Base-by-base conservation (phyloP, 495 filamentous ascomycete genomes). In the Thermochaetoides thermophila region DNA sequence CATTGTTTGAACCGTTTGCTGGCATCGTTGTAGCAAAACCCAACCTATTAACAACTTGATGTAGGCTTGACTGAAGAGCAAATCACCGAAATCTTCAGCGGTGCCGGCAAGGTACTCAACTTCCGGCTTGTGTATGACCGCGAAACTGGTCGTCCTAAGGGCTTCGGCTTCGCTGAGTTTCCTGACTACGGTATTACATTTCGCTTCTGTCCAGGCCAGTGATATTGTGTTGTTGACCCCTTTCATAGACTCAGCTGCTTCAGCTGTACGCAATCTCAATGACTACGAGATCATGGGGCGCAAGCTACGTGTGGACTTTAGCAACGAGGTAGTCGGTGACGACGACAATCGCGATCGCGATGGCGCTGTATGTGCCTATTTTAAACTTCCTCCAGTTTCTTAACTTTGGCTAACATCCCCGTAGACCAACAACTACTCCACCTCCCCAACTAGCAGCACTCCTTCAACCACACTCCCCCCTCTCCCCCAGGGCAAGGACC, bases 111-210 rank as follows among this genome's bases (percentile, higher is more conserved):
- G 34, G 87, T 95, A 1, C 58, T 87, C n/a, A 84, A 78, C 47
- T 96, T 97, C 55, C 76, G 89, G 20, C 65, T 97, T 10, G 85
- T 96, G 44, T 89, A 93, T 61, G 92, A 97, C 58, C 78, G 80
- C 7, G 87, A 96, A 43, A 96, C 86, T 0, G 89, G 91, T 3
- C 74, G 81, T 27, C 89, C 89, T 0, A 96, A 95, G 54, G 89
- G 89, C 9, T 97, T 92, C 49, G 89, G 89, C 15, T 97, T 97
- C 46, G 82, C 84, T 25, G 87, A 96, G 45, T 97, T 85, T 48
- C 72, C 78, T 17, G 89, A 97, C 44, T 60, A 72, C 40, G 68
- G 68, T 70, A 35, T 21, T 60, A 34, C n/a, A n/a, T n/a, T n/a
- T n/a, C n/a, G n/a, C n/a, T n/a, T n/a, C n/a, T n/a, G n/a, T n/a